Evolutionary conservation across 1,284 basidiomycete species (phyloP), one percentile per base, ranked within the genome.

Genomic region (Fomitopsis schrenkii): DNA sequence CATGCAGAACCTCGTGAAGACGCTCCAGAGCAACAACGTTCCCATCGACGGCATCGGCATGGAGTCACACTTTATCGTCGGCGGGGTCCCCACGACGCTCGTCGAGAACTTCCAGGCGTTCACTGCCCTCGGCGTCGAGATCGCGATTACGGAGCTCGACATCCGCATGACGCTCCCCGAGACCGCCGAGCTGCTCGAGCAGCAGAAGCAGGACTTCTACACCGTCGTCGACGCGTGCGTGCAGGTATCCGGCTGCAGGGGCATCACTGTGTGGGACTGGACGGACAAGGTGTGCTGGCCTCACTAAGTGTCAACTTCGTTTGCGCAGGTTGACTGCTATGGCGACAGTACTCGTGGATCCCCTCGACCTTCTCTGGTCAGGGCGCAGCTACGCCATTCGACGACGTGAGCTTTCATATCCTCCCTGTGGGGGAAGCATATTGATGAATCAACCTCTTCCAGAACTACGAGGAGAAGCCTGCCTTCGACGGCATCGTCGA

Each of bases 141-240:
- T 84, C 38, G 82, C 83, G 15, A 77, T 84, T 65, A 84, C 83
- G 1, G 83, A 84, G 69, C 75, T 85, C 28, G 83, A 85, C 66
- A 79, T 80, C 59, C 76, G 82, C 28, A 83, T 84, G 74, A 75
- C 75, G 30, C 75, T 82, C 33, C 83, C 83, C n/a, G 75, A 73
- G 17, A 83, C 82, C 0, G 67, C 71, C 1, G 79, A 77, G 3
- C 68, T 80, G 58, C 72, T 83, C 14, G 74, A 71, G 44, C 80
- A 83, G 64, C 84, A 85, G 72, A 75, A 78, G 69, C 70, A 68
- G 33, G 80, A 84, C 64, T 84, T 80, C 67, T 66, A 77, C 67
- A 79, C 67, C 15, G 80, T 82, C 50, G 71, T 83, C 55, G 60
- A 67, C 2, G 79, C 81, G 5, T 84, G 83, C 70, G 70, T 74